phyloP scores from a whole-genome alignment of 148 eudicot genomes.

The Vaccinium vitisidaea region DNA sequence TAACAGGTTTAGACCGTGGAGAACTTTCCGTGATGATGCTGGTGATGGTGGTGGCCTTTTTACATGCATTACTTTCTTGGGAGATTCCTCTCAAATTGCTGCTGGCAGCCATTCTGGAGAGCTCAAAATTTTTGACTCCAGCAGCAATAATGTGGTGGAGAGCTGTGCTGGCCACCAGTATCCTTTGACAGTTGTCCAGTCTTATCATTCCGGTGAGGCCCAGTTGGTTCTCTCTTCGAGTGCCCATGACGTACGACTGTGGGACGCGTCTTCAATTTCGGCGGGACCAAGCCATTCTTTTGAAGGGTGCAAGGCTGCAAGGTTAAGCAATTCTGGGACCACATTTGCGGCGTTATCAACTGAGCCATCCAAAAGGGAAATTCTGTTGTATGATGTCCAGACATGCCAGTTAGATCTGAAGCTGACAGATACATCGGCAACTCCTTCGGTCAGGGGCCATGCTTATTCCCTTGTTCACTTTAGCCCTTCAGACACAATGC shows the following conservation, averaged over 20 bases:
- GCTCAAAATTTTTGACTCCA: constrained; percentile 77
- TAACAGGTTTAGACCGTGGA: constrained; percentile 88
- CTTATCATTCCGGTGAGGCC: constrained; percentile 51
- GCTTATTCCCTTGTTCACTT: constrained; percentile 76
- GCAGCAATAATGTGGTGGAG: constrained; percentile 70
- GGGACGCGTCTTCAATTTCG: constrained; percentile 81
- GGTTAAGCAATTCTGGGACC: constrained; percentile 66
- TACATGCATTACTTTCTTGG: constrained; percentile 81
- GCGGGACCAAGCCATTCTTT: constrained; percentile 85
- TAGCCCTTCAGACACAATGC: constrained; percentile 75
- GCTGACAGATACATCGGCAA: constrained; percentile 53
- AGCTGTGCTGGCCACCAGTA: constrained; percentile 63
- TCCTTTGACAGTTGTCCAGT: constrained; percentile 66
- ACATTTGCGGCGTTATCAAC: constrained; percentile 74
- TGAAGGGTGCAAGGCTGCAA: constrained; percentile 74
- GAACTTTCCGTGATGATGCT: constrained; percentile 83
- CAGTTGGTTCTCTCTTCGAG: constrained; percentile 82
- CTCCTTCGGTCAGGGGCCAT: constrained; percentile 57
- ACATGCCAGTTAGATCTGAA: constrained; percentile 67
- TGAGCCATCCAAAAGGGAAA: constrained; percentile 60
- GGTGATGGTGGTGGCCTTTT: constrained; percentile 67
- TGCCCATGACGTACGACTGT: constrained; percentile 74
- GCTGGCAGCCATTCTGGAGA: constrained; percentile 88
- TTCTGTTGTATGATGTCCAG: constrained; percentile 76
- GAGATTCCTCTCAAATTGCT: constrained; percentile 88